Percentiles rank a stretch among this genome's conserved stretches.
phyloP scores from a whole-genome alignment of 2,329 filamentous ascomycete genomes.

The Triangularia verruculosa region DNA sequence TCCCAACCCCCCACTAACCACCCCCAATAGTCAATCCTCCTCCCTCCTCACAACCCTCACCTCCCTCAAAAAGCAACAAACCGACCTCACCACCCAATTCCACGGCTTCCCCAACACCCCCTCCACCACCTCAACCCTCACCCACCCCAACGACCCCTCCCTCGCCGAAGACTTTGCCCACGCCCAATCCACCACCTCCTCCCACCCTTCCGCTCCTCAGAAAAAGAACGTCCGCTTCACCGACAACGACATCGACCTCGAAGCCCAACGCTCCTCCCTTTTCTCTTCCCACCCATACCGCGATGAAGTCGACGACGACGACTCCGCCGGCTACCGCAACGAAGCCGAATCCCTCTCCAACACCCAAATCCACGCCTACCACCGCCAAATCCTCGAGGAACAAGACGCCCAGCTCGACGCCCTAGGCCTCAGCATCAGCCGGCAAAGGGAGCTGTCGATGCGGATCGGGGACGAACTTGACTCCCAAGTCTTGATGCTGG shows the following conservation, averaged over 20 bases:
- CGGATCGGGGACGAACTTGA: conserved; percentile 96
- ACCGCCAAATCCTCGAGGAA: conserved; percentile 74
- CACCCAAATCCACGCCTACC: conserved; percentile 81
- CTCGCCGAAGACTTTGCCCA: conserved; percentile 63
- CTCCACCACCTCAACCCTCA: conserved; percentile 49
- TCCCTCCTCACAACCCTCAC: conserved; percentile 62
- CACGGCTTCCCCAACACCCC: conserved; percentile 60
- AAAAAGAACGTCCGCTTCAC: conserved; percentile 79
- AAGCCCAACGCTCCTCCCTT: conserved; percentile 47
- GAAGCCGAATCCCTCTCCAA: conserved; percentile 65
- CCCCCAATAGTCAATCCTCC: conserved; percentile 42
- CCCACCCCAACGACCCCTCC: conserved; percentile 61
- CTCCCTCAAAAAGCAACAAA: conserved; percentile 69
- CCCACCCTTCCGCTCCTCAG: conserved; percentile 29
- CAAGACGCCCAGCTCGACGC: conserved; percentile 93
- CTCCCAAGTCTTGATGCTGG: conserved; percentile 80
- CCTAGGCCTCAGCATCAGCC: conserved; percentile 78
- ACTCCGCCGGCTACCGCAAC: conserved; percentile 56
- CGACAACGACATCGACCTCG: conserved; percentile 52
- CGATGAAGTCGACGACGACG: conserved; percentile 58
- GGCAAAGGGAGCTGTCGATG: conserved; percentile 89
- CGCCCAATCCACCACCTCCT: conserved; percentile 46
- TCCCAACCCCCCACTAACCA: conserved; percentile 10
- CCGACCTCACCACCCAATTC: conserved; percentile 78
- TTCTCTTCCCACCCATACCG: conserved; percentile 53